Base-by-base conservation (phyloP, 768 basidiomycete species). In the Amanita rimosa region DNA sequence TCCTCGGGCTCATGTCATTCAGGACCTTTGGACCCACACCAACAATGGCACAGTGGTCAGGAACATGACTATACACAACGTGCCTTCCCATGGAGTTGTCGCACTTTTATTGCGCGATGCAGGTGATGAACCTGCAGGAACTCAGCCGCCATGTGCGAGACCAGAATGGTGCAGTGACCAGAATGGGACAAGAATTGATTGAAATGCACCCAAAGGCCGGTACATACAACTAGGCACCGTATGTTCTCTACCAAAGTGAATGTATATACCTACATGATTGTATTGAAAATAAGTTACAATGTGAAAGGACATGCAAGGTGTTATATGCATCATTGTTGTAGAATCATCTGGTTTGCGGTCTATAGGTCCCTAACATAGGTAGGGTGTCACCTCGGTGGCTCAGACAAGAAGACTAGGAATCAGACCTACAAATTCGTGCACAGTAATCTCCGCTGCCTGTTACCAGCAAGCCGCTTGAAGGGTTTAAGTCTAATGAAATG, bases 1-100 rank as follows among this genome's bases (percentile, higher is more conserved):
- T n/a, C 27, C 1, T 41, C 17, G n/a, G 38, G 24, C 10, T 31
- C 41, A 49, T 35, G 13, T 17, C n/a, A 22, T 38, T 13, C 52
- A 85, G 80, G 84, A 86, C 56, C 67, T 85, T 2, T 86, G 84
- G 84, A 60, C 76, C 3, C 83, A 85, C 59, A 83, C 80, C 17
- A 66, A 81, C 55, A 85, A 83, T 54, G 81, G 81, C 3, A 85
- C 78, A 0, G 76, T 75, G 1, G 67, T 79, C 19, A 72, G 83
- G 14, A 78, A 74, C 58, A 69, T 83, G 55, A 76, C 74, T 3
- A 71, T 66, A 3, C 44, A 64, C 7, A 63, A 61, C 16, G 80
- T 85, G 9, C 82, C 83, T 3, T 56, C 80, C 6, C 84, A 86
- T 52, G 84, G 83, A 3, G 82, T 85, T 21, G 74, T 80, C 19